Evolutionary conservation across 2,329 filamentous ascomycete genomes (phyloP).

Genomic region (Talaromyces piceae): DNA sequence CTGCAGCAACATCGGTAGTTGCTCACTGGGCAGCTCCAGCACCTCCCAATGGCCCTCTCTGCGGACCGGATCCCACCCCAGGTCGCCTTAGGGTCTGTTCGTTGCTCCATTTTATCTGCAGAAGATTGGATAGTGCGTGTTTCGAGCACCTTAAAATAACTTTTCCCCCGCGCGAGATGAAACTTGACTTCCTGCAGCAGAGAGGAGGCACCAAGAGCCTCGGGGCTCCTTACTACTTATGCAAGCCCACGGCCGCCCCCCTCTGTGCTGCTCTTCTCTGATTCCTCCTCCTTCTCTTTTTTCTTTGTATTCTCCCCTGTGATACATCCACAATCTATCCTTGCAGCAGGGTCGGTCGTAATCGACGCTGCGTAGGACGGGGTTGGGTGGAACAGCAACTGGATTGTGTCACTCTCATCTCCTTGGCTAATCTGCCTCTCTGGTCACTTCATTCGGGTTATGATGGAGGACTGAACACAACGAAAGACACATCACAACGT

Average conservation of each 20-base stretch:
- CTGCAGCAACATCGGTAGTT: neutral
- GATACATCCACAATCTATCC: neutral
- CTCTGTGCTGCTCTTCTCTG: neutral
- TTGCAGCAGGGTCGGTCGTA: neutral
- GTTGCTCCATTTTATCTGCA: neutral
- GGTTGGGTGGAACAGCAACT: neutral
- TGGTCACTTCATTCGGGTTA: neutral
- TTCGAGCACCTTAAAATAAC: slow-evolving; percentile 10
- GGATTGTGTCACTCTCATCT: slow-evolving; percentile 1
- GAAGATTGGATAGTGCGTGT: neutral
- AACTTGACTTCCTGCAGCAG: neutral
- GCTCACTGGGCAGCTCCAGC: neutral
- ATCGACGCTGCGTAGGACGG: neutral
- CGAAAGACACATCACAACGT: neutral
- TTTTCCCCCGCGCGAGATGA: slow-evolving; percentile 10
- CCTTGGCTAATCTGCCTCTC: neutral
- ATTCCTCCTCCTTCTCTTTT: neutral
- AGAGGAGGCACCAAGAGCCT: neutral
- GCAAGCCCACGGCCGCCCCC: neutral
- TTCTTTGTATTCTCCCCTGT: neutral
- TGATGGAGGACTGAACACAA: neutral
- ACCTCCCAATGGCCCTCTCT: neutral
- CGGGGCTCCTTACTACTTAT: slow-evolving; percentile 5
- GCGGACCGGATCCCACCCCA: neutral
- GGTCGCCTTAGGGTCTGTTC: neutral